phyloP scores from a whole-genome alignment of 2,329 filamentous ascomycete genomes.

The Coniochaeta sp. region DNA sequence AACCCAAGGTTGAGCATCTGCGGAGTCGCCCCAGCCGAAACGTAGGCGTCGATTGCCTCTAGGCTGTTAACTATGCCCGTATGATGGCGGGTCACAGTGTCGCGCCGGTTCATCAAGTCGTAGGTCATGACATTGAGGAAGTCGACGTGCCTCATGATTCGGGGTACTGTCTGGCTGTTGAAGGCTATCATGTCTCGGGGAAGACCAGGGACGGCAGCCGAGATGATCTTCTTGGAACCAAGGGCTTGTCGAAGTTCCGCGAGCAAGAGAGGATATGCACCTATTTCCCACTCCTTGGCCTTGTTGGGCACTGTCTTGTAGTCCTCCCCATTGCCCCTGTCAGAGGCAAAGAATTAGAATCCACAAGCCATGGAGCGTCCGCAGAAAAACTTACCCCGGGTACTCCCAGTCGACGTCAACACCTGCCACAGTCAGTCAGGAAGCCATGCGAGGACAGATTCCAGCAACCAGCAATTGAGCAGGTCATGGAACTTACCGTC shows the following conservation, averaged over 20 bases:
- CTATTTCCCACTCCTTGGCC: conserved; percentile 51
- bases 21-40: conserved; percentile 46
- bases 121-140: conserved; percentile 68
- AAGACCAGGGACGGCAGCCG: conserved; percentile 59
- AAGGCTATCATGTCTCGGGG: conserved; percentile 63
- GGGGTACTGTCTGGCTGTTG: conserved; percentile 45
- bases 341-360: neutral
- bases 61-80: conserved; percentile 49
- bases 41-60: conserved; percentile 50
- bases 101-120: conserved; percentile 68
- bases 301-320: conserved; percentile 57
- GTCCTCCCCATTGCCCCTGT: conserved; percentile 58
- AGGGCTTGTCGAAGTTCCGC: conserved; percentile 50
- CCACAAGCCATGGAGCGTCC: neutral
- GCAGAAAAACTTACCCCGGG: conserved; percentile 20
- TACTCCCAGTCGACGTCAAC: conserved; percentile 64
- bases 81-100: conserved; percentile 58
- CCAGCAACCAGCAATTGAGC: conserved; percentile 30
- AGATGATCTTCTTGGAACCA: conserved; percentile 52
- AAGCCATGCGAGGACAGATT: conserved; percentile 8
- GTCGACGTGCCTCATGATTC: conserved; percentile 54
- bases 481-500: conserved; percentile 38
- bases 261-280: conserved; percentile 55
- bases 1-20: conserved; percentile 58
- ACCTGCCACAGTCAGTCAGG: conserved; percentile 9